A percentile compares a stretch with the other conserved stretches of the same genome.
phyloP scores from a whole-genome alignment of 768 basidiomycete species.

The Rhizopogon vesiculosus region DNA sequence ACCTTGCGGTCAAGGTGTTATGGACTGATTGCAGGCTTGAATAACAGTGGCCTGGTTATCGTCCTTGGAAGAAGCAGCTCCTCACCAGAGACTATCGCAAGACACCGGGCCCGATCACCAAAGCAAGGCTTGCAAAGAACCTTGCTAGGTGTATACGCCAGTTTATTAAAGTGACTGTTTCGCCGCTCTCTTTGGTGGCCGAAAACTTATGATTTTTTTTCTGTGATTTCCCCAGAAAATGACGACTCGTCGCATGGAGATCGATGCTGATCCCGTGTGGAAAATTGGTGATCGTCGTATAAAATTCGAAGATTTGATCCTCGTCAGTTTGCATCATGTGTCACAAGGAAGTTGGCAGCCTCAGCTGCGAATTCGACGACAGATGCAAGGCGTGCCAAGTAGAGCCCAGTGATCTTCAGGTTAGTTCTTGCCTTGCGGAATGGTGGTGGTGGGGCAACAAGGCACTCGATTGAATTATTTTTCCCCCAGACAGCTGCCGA shows the following conservation, averaged over 20 bases:
- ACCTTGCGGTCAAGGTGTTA: neutral
- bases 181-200: neutral
- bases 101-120: slow-evolving; percentile 68
- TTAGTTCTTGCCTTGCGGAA: too few species aligned
- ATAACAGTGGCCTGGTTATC: slow-evolving; percentile 72
- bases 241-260: slow-evolving; percentile 44
- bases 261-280: slow-evolving; percentile 52
- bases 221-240: slow-evolving; percentile 39
- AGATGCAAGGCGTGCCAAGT: neutral
- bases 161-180: slow-evolving; percentile 51
- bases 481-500: neutral
- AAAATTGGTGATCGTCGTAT: slow-evolving; percentile 51
- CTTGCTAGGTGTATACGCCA: slow-evolving; percentile 62
- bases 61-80: slow-evolving; percentile 67
- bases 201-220: neutral
- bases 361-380: slow-evolving; percentile 45
- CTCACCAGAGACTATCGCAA: slow-evolving; percentile 72
- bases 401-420: neutral
- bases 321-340: slow-evolving; percentile 75
- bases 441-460: neutral
- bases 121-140: slow-evolving; percentile 63
- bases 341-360: slow-evolving; percentile 79
- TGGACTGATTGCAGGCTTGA: neutral
- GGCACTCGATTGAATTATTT: neutral
- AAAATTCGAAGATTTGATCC: slow-evolving; percentile 56